phyloP scores from a whole-genome alignment of 768 basidiomycete genomes.

The Neoboletus magnificus region DNA sequence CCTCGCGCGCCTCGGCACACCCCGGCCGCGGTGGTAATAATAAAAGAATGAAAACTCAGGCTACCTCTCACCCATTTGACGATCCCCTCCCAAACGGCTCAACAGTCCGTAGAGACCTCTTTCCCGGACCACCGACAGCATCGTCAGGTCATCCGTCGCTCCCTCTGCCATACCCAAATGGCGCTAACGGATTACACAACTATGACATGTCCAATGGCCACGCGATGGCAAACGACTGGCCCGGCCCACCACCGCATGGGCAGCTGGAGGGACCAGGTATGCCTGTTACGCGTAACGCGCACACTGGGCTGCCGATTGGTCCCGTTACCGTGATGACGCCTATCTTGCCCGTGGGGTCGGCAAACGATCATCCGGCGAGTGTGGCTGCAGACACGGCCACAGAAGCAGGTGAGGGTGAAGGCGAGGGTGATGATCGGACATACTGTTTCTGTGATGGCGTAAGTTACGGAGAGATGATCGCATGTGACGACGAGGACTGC shows the following conservation, averaged over 20 bases:
- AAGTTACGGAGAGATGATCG: slow-evolving; percentile 94
- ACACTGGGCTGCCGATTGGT: slow-evolving; percentile 21
- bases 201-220: slow-evolving; percentile 40
- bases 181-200: slow-evolving; percentile 36
- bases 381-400: slow-evolving; percentile 39
- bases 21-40: slow-evolving; percentile 32
- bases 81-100: slow-evolving; percentile 41
- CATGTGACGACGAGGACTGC: slow-evolving; percentile 80
- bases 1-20: slow-evolving; percentile 29
- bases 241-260: slow-evolving; percentile 44
- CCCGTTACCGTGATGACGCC: slow-evolving; percentile 25
- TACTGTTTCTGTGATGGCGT: slow-evolving; percentile 86
- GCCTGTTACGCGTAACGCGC: slow-evolving; percentile 55
- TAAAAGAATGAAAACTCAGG: slow-evolving; percentile 44
- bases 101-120: slow-evolving; percentile 40
- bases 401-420: slow-evolving; percentile 51
- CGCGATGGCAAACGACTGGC: slow-evolving; percentile 45
- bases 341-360: slow-evolving; percentile 21
- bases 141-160: slow-evolving; percentile 53
- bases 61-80: slow-evolving; percentile 37
- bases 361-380: slow-evolving; percentile 34
- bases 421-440: slow-evolving; percentile 53
- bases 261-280: slow-evolving; percentile 77
- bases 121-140: slow-evolving; percentile 49
- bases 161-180: slow-evolving; percentile 39